These are phyloP conservation scores for Ascochyta koolunga DNA, from an alignment of 2,329 filamentous ascomycete genomes.

Conservation along the genomic window DNA sequence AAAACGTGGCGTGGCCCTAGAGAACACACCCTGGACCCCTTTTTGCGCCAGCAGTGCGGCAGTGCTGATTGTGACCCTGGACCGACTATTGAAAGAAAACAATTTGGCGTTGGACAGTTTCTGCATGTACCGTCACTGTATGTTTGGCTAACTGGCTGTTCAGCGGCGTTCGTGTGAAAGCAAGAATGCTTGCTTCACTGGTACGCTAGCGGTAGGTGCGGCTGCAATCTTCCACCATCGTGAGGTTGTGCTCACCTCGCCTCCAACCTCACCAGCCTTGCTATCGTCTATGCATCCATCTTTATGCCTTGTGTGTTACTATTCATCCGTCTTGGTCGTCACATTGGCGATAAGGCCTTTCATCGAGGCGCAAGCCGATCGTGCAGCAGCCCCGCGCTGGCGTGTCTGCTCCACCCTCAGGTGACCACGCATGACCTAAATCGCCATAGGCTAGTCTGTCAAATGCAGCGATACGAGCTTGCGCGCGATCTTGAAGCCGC, in stretches of 20 bases:
- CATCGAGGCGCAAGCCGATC: conserved; percentile 6
- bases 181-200: conserved; percentile 4
- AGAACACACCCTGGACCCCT: conserved; percentile 27
- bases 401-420: conserved; percentile 12
- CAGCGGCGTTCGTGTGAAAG: not conserved
- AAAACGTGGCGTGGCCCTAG: conserved; percentile 22
- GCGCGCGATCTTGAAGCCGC: conserved; percentile 4
- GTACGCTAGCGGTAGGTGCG: conserved; percentile 18
- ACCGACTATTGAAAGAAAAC: not conserved
- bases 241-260: not conserved
- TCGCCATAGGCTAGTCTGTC: not conserved
- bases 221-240: conserved; percentile 1
- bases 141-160: not conserved
- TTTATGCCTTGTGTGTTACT: not conserved
- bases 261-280: conserved; percentile 3
- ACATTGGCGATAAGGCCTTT: conserved; percentile 1
- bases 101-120: conserved; percentile 1
- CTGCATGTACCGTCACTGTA: conserved; percentile 2
- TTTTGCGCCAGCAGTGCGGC: conserved; percentile 13
- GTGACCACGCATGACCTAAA: conserved; percentile 6
- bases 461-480: conserved; percentile 7
- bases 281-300: not conserved
- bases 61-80: conserved; percentile 8
- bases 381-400: conserved; percentile 10
- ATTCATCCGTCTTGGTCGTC: not conserved